Base-by-base conservation (phyloP, 768 basidiomycete species). In the Rhodosporidiobolus sp. region DNA sequence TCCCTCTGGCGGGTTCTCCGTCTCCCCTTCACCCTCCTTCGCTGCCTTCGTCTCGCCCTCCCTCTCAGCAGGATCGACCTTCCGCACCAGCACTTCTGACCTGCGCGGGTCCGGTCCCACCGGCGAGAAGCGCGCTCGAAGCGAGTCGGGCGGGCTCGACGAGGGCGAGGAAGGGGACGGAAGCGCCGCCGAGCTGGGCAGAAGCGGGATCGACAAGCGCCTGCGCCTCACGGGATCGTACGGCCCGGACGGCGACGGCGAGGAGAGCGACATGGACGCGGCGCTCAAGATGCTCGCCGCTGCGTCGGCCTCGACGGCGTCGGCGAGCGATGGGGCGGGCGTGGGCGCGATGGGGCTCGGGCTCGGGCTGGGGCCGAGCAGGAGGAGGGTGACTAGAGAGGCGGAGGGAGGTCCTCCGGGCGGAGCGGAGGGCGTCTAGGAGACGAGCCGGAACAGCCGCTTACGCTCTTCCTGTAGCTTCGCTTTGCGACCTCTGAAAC, bases 131-230 rank as follows among this genome's bases (percentile, higher is more conserved):
- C 59, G 52, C 45, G 32, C 24, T 0, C 50, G 28, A 57, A 14
- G 26, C 4, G 30, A 34, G 20, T 20, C n/a, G 20, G 26, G 38
- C 49, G 50, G 17, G 55, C n/a, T 26, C 38, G 55, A 49, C 12
- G 65, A 46, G 12, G 49, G 30, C 19, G 43, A 34, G 3, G 46
- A 48, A 3, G 43, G n/a, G 30, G 45, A 65, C 3, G 64, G 28
- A 45, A 20, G 48, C 38, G 55, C 45, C 26, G 50, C 16, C 11
- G 60, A 28, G 30, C 49, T 52, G 10, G 52, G 28, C 24, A 6
- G 20, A 35, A 49, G 38, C 63, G 63, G 49, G 35, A 49, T 69
- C 60, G 67, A 69, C 61, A 69, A 69, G 54, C 38, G 67, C n/a
- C 38, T 69, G 45, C 17, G 67, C 7, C 49, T 69, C 24, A 57